Evolutionary conservation across 1,284 basidiomycete genomes (phyloP), one percentile per base, ranked within the genome.

Genomic region (Pascua sp.): DNA sequence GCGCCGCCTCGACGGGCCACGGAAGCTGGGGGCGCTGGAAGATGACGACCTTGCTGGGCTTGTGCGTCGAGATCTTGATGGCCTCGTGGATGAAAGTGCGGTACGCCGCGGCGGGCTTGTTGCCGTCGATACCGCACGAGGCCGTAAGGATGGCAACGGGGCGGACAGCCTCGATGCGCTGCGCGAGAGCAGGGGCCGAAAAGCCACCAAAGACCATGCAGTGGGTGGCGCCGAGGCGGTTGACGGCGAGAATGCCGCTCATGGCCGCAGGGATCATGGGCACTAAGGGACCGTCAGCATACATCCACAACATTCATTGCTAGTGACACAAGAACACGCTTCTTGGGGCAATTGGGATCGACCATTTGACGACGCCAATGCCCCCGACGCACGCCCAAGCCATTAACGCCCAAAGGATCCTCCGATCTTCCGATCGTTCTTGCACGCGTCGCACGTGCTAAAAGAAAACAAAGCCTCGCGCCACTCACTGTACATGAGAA

Each of bases 181-280:
- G 93, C 46, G 93, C 86, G 53, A 97, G 86, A 1, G 91, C 90
- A 76, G 96, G 92, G 15, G 92, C 86, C 7, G 88, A 91, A 81
- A 97, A 97, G n/a, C 94, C 93, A 48, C 94, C 93, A 67, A 97
- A 97, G 60, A 97, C 86, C 70, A 96, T 92, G n/a, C 91, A 93
- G 80, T 97, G 94, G 52, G 96, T 81, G 16, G 94, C 93, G 43
- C 93, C 94, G 67, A 97, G 89, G 66, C 93, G 89, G 12, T 93
- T 92, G 73, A 91, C 93, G 12, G 93, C 93, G 53, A 97, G 86
- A 83, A 97, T 91, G 24, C 55, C 57, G 5, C 53, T 49, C n/a
- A 58, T 43, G 9, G 61, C 61, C 9, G 61, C 61, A 11, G 42
- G 92, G 86, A 45, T 90, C 90, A 55, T 91, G 39, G 61, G 61